These are phyloP conservation scores for Dothideomycetidae sp. DNA, from an alignment of 2,329 filamentous ascomycete genomes.

Conservation along the genomic window DNA sequence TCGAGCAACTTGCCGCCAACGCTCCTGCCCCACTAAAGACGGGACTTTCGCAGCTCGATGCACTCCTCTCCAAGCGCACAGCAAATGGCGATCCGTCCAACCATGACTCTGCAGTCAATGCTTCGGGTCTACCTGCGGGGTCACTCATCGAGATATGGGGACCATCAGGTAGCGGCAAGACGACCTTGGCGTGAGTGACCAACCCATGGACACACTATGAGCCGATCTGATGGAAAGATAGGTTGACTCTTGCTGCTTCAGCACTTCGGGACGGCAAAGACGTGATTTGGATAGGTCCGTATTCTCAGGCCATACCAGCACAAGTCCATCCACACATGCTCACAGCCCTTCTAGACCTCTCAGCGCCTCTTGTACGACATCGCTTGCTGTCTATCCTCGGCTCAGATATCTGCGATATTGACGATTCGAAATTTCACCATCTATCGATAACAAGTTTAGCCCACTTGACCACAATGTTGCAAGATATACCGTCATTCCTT, in stretches of 20 bases:
- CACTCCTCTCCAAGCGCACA: conserved; percentile 20
- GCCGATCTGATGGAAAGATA: conserved; percentile 23
- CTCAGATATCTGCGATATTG: conserved; percentile 3
- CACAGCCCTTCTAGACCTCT: conserved; percentile 32
- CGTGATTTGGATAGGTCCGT: conserved; percentile 74
- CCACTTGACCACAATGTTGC: conserved; percentile 57
- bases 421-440: conserved; percentile 43
- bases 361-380: conserved; percentile 32
- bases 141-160: conserved; percentile 81
- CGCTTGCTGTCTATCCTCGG: conserved; percentile 34
- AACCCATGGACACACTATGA: neutral
- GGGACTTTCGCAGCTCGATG: conserved; percentile 36
- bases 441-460: conserved; percentile 45
- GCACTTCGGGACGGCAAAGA: conserved; percentile 45
- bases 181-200: conserved; percentile 54
- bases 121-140: conserved; percentile 54
- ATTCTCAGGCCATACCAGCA: too few species aligned
- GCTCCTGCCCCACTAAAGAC: conserved; percentile 34
- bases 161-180: conserved; percentile 75
- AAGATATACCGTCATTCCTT: conserved; percentile 49
- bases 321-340: too few species aligned
- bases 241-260: conserved; percentile 54
- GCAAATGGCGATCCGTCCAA: conserved; percentile 12
- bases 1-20: conserved; percentile 44
- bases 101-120: conserved; percentile 10